phyloP scores from a whole-genome alignment of 352 stramenopile genomes.

The Globisporangium camurandrum region DNA sequence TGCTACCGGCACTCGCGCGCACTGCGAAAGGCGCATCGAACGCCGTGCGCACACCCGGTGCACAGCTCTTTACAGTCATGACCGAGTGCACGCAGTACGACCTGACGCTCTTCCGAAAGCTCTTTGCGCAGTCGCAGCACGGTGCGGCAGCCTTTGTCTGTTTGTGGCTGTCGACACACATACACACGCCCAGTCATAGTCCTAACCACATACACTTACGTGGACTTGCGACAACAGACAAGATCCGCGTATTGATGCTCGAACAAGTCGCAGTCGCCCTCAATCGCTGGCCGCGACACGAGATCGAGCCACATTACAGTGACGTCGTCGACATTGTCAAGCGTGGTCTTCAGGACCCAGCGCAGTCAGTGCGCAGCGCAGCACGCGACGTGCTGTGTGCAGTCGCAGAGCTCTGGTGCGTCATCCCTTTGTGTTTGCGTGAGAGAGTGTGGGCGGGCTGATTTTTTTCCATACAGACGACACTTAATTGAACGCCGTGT shows the following conservation, averaged over 20 bases:
- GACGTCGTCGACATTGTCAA: constrained; percentile 50
- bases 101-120: constrained; percentile 32
- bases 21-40: constrained; percentile 48
- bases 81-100: constrained; percentile 59
- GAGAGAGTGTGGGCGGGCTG: no score
- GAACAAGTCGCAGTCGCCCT: constrained; percentile 53
- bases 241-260: constrained; percentile 38
- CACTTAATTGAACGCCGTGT: neutral
- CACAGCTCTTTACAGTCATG: constrained; percentile 41
- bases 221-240: constrained; percentile 22
- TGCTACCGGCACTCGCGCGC: constrained; percentile 36
- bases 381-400: constrained; percentile 39
- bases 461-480: no score
- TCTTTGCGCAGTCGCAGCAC: constrained; percentile 34
- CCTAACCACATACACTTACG: neutral
- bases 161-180: neutral
- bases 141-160: constrained; percentile 16
- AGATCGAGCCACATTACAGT: constrained; percentile 30
- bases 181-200: neutral
- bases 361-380: constrained; percentile 26
- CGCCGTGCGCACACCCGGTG: constrained; percentile 42
- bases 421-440: no score
- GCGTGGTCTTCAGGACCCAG: constrained; percentile 36
- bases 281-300: constrained; percentile 39
- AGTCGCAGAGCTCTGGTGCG: constrained; percentile 46